A percentile compares a stretch with the other conserved stretches of the same genome.
phyloP scores from a whole-genome alignment of 805 yeast species.

The Candida glaebosa region DNA sequence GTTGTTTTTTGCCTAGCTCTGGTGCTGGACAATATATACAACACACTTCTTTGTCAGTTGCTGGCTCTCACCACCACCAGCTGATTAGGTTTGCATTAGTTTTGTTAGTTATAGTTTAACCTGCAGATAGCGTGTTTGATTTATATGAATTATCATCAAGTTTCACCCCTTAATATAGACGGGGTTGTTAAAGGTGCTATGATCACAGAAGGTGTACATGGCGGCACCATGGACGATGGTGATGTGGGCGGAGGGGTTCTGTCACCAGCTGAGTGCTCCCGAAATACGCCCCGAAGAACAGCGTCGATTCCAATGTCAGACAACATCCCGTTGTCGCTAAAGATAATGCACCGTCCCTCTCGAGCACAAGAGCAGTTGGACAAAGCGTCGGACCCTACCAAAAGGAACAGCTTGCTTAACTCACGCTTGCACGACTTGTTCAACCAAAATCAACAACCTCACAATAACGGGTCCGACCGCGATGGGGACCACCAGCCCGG shows the following conservation, averaged over 20 bases:
- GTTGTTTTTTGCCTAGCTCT: too few relatives aligned
- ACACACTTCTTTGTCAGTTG: too few relatives aligned
- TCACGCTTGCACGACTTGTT: conserved; percentile 10
- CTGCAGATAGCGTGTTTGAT: neutral
- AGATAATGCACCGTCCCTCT: conserved; percentile 38
- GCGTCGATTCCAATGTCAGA: neutral
- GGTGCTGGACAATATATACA: too few relatives aligned
- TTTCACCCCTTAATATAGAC: neutral
- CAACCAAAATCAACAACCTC: neutral
- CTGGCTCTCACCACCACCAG: too few relatives aligned
- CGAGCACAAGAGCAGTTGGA: conserved; percentile 29
- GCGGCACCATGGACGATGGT: neutral
- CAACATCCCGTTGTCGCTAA: conserved; percentile 23
- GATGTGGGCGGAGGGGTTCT: neutral
- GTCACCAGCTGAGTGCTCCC: neutral
- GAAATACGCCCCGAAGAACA: neutral
- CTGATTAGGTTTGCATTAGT: too few relatives aligned
- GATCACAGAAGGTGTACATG: neutral
- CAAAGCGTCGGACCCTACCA: conserved; percentile 29
- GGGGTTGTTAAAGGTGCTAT: neutral
- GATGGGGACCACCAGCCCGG: conserved; percentile 3
- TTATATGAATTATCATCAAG: neutral
- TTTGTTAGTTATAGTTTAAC: too few relatives aligned
- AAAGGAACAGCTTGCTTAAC: conserved; percentile 24
- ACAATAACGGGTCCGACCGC: conserved; percentile 3